Conservation (phyloP, 2,329 filamentous ascomycete species). For the Hortaea sp. region DNA sequence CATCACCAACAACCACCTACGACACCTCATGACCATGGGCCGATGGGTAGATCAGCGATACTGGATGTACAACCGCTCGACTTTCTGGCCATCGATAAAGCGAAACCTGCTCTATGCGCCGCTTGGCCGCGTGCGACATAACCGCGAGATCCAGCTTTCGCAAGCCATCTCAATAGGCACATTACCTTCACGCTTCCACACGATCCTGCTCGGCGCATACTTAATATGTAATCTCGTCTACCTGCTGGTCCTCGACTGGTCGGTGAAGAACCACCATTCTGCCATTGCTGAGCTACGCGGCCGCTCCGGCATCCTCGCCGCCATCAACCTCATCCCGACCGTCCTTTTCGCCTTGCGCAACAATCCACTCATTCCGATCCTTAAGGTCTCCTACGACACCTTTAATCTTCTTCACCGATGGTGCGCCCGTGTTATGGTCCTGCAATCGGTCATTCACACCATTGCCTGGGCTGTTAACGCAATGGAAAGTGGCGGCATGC, state of each 20-base stretch:
- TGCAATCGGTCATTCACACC: conserved; percentile 62
- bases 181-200: conserved; percentile 68
- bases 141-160: conserved; percentile 60
- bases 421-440: conserved; percentile 64
- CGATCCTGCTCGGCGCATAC: conserved; percentile 57
- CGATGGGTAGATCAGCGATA: conserved; percentile 33
- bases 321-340: conserved; percentile 86
- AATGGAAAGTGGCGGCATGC: conserved; percentile 49
- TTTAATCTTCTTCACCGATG: conserved; percentile 87
- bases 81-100: conserved; percentile 48
- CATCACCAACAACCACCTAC: conserved; percentile 34
- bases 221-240: conserved; percentile 67
- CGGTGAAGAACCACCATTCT: conserved; percentile 35
- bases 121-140: conserved; percentile 64
- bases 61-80: conserved; percentile 36
- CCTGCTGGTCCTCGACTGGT: conserved; percentile 58
- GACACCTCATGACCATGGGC: conserved; percentile 36
- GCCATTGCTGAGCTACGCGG: conserved; percentile 76
- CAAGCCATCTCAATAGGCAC: conserved; percentile 63
- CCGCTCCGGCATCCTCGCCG: conserved; percentile 70
- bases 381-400: conserved; percentile 88
- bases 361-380: conserved; percentile 73
- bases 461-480: conserved; percentile 63
- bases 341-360: conserved; percentile 84
- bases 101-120: conserved; percentile 61